Conservation (phyloP, 2,329 filamentous ascomycete genomes). For the Colletotrichum sp. region DNA sequence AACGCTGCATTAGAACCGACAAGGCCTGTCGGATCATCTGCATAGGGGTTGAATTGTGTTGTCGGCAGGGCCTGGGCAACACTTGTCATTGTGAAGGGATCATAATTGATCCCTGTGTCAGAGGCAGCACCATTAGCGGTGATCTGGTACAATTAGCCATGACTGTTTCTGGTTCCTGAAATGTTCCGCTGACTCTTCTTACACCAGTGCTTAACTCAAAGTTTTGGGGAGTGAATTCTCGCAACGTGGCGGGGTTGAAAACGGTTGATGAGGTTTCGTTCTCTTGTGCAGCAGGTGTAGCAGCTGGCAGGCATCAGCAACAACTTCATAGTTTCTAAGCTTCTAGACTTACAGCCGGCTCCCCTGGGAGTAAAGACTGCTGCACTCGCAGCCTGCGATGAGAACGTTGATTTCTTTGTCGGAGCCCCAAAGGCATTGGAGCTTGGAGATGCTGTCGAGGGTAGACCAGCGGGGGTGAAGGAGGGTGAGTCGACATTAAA, state of each 20-base stretch:
- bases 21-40: constrained; percentile 70
- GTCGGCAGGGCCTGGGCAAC: constrained; percentile 57
- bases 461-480: constrained; percentile 75
- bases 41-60: constrained; percentile 76
- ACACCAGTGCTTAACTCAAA: constrained; percentile 59
- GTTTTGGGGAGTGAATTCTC: constrained; percentile 64
- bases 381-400: constrained; percentile 88
- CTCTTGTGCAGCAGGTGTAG: constrained; percentile 34
- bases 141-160: constrained; percentile 30
- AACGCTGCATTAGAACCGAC: constrained; percentile 65
- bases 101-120: constrained; percentile 57
- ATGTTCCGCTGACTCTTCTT: constrained; percentile 27
- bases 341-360: constrained; percentile 41
- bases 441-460: constrained; percentile 21
- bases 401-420: constrained; percentile 77
- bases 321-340: background rate
- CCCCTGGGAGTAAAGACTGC: constrained; percentile 82
- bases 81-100: constrained; percentile 68
- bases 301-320: background rate
- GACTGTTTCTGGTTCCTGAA: background rate
- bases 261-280: constrained; percentile 40
- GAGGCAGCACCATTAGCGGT: constrained; percentile 53
- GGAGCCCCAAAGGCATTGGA: constrained; percentile 39
- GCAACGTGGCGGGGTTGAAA: constrained; percentile 62
- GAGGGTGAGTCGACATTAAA: constrained; percentile 96